phyloP scores from a whole-genome alignment of 768 basidiomycete genomes.

The Favolaschia claudopus region DNA sequence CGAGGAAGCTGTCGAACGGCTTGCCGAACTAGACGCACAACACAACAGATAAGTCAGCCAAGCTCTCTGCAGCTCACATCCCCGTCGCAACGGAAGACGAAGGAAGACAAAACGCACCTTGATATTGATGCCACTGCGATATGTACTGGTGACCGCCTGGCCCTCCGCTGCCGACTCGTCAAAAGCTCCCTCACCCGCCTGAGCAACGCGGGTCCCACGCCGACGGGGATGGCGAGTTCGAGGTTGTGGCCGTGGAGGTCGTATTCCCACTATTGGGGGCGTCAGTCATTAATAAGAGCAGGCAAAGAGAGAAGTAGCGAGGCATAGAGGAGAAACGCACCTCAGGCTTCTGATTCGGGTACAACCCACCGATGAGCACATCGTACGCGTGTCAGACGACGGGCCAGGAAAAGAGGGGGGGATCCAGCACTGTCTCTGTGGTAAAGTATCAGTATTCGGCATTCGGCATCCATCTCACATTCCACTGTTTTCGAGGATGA shows the following conservation, averaged over 20 bases:
- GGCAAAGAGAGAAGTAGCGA: too few relatives aligned
- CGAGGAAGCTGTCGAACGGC: constrained; percentile 45
- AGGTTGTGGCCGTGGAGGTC: constrained; percentile 43
- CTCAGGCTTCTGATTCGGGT: constrained; percentile 40
- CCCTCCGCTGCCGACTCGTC: constrained; percentile 42
- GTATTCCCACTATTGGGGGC: too few relatives aligned
- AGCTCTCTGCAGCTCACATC: too few relatives aligned
- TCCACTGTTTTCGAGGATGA: too few relatives aligned
- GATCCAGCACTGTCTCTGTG: constrained; percentile 39
- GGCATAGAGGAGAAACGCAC: too few relatives aligned
- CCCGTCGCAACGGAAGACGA: too few relatives aligned
- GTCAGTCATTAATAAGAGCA: too few relatives aligned
- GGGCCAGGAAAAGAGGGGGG: constrained; percentile 42
- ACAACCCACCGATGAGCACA: constrained; percentile 46
- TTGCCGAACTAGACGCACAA: constrained; percentile 48
- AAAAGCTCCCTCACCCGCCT: constrained; percentile 42
- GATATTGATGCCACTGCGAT: constrained; percentile 46
- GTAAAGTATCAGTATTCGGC: background rate
- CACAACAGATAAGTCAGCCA: too few relatives aligned
- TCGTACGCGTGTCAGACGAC: constrained; percentile 45
- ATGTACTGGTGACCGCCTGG: constrained; percentile 44
- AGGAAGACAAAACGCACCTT: constrained; percentile 36
- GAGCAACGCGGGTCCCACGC: constrained; percentile 39
- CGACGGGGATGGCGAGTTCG: constrained; percentile 44
- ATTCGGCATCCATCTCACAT: too few relatives aligned